Evolutionary conservation across 192 early-diverging fungal species (phyloP).

Genomic region (Helicostylum pulchrum): DNA sequence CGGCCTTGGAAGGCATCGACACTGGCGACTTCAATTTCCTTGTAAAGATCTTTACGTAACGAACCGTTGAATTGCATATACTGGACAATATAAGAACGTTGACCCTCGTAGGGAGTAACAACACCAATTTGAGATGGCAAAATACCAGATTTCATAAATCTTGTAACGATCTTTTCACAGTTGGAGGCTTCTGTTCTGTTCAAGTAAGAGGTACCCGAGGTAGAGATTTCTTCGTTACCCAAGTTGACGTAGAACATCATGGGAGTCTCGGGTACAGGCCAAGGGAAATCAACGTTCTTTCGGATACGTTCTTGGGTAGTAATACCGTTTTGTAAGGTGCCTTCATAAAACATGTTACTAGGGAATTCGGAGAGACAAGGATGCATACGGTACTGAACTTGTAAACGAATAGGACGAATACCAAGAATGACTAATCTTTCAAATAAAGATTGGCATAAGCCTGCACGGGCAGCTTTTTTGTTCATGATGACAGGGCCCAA

Average conservation of each 20-base stretch:
- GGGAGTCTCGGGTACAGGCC: constrained; percentile 90
- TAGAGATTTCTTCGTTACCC: constrained; percentile 95
- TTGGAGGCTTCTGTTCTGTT: constrained; percentile 96
- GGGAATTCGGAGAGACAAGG: constrained; percentile 98
- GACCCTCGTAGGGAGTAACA: constrained; percentile 98
- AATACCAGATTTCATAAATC: constrained; percentile 85
- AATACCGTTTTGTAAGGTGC: constrained; percentile 95
- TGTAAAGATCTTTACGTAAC: constrained; percentile 90
- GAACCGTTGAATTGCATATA: constrained; percentile 95
- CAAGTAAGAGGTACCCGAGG: constrained; percentile 96
- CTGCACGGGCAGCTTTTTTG: constrained; percentile 93
- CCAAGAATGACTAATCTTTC: constrained; percentile 93
- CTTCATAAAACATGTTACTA: constrained; percentile 99
- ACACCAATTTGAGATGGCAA: constrained; percentile 91
- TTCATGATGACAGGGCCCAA: constrained; percentile 97
- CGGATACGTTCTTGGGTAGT: constrained; percentile 87
- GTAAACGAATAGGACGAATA: constrained; percentile 88
- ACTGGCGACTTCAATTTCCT: constrained; percentile 97
- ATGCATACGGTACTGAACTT: constrained; percentile 99
- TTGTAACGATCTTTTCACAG: constrained; percentile 95
- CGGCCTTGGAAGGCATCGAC: constrained; percentile 99
- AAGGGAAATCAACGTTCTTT: constrained; percentile 89
- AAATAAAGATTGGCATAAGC: constrained; percentile 93
- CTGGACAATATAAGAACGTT: constrained; percentile 90
- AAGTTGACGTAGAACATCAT: constrained; percentile 94